Evolutionary conservation across 352 stramenopile species (phyloP), one percentile per base, ranked within the genome.

Genomic region (Thalassiosira livingstoniorum): DNA sequence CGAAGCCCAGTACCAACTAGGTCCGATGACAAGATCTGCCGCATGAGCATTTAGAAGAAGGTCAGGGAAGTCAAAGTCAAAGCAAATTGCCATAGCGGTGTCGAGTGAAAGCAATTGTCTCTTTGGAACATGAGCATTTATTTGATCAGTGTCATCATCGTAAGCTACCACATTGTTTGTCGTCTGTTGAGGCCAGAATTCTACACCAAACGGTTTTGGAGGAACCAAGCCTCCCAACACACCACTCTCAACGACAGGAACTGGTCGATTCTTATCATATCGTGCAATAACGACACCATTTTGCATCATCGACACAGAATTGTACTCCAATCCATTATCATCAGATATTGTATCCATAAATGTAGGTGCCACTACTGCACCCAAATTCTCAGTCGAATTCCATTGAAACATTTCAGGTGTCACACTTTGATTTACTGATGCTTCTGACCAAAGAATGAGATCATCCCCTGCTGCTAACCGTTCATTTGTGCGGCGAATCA

Each of bases 41-140:
- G 54, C 23, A 58, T 23, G 27, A 3, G 62, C 62, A 18, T 70
- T n/a, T 58, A 10, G 21, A 7, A 69, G n/a, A 58, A 58, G 62
- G 27, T 57, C 32, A 5, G 62, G 32, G 39, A 70, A 70, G 42
- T 70, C 62, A 70, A 70, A 70, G 62, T 70, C 37, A 39, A 57
- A 70, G 42, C 37, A 70, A 23, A 70, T 70, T 42, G 39, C 37
- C 62, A 57, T 57, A 11, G 62, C 7, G 37, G 25, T 57, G 34
- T 54, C 51, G 39, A 70, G 5, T 39, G n/a, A 21, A 7, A 58
- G 18, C 5, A 42, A 5, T 58, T 70, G 62, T 25, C 62, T 23
- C 23, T 23, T 23, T 18, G 61, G 34, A 37, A 3, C 35, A 35
- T 37, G 29, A 27, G 61, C 34, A 21, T 23, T 37, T 53, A 4